Evolutionary conservation across 257 asterid species (phyloP).

Genomic region (Mentha longifolia): DNA sequence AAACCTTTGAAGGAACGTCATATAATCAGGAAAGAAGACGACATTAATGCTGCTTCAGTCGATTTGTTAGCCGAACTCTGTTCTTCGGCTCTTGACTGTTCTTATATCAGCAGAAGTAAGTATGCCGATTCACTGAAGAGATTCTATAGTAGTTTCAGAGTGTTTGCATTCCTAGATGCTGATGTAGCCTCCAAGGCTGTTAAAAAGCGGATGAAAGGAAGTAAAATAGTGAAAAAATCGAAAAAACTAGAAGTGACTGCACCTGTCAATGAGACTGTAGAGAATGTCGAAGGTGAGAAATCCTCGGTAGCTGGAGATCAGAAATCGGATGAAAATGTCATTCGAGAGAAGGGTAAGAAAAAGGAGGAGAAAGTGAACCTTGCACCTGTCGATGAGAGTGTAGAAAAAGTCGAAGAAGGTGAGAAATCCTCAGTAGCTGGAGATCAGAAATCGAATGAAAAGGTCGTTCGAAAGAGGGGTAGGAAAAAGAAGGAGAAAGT

Average conservation of each 20-base stretch:
- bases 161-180: slow-evolving; percentile 47
- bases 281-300: slow-evolving; percentile 22
- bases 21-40: slow-evolving; percentile 36
- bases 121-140: slow-evolving; percentile 49
- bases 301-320: slow-evolving; percentile 28
- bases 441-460: slow-evolving; percentile 24
- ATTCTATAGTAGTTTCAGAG: slow-evolving; percentile 60
- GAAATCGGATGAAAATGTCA: slow-evolving; percentile 23
- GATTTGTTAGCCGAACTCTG: slow-evolving; percentile 62
- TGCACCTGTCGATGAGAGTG: slow-evolving; percentile 18
- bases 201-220: slow-evolving; percentile 26
- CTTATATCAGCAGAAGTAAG: slow-evolving; percentile 40
- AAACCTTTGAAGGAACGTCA: slow-evolving; percentile 40
- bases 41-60: slow-evolving; percentile 45
- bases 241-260: slow-evolving; percentile 22
- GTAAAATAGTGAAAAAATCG: slow-evolving; percentile 25
- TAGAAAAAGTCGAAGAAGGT: slow-evolving; percentile 24
- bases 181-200: slow-evolving; percentile 36
- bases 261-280: slow-evolving; percentile 23
- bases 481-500: slow-evolving; percentile 47
- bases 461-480: slow-evolving; percentile 37
- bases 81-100: slow-evolving; percentile 50
- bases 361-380: slow-evolving; percentile 31
- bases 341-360: slow-evolving; percentile 41
- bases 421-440: slow-evolving; percentile 24